Percentiles rank a stretch among this genome's conserved stretches.
phyloP scores from a whole-genome alignment of 352 stramenopile genomes.

The Pythium guiyangense region DNA sequence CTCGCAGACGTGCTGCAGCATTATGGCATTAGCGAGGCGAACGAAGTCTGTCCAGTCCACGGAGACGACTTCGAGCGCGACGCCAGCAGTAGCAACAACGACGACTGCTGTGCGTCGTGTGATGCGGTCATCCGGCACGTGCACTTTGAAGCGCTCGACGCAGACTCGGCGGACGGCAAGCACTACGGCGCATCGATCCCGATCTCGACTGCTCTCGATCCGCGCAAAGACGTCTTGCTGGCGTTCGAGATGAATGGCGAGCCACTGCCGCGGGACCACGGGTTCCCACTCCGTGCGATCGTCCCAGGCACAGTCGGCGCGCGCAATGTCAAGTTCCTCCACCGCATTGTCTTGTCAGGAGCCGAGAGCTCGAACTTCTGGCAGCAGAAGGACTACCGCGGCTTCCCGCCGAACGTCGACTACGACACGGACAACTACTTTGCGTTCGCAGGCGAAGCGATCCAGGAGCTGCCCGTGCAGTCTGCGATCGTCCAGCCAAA shows the following conservation, averaged over 20 bases:
- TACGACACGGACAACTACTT: conserved; percentile 80
- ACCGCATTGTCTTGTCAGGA: conserved; percentile 70
- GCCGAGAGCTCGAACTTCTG: conserved; percentile 87
- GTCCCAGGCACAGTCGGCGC: conserved; percentile 88
- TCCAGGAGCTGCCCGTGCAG: conserved; percentile 90
- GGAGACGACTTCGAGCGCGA: conserved; percentile 39
- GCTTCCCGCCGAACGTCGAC: conserved; percentile 81
- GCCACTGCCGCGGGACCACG: conserved; percentile 88
- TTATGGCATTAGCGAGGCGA: conserved; percentile 47
- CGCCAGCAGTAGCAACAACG: conserved; percentile 7
- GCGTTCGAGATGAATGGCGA: conserved; percentile 94
- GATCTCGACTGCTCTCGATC: conserved; percentile 84
- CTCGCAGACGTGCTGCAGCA: conserved; percentile 83
- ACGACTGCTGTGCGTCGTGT: conserved; percentile 19
- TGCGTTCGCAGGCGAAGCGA: conserved; percentile 81
- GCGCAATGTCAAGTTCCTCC: conserved; percentile 93
- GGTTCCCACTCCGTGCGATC: conserved; percentile 90
- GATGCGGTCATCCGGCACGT: conserved; percentile 26
- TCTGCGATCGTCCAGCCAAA: conserved; percentile 89
- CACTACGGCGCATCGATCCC: conserved; percentile 73
- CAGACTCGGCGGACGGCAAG: conserved; percentile 37
- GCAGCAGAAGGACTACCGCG: conserved; percentile 92
- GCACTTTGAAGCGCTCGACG: conserved; percentile 51
- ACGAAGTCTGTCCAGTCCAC: conserved; percentile 29
- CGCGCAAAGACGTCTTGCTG: conserved; percentile 89